These are phyloP conservation scores for Lecanicillium sp. DNA, from an alignment of 2,329 filamentous ascomycete species.

Conservation along the genomic window DNA sequence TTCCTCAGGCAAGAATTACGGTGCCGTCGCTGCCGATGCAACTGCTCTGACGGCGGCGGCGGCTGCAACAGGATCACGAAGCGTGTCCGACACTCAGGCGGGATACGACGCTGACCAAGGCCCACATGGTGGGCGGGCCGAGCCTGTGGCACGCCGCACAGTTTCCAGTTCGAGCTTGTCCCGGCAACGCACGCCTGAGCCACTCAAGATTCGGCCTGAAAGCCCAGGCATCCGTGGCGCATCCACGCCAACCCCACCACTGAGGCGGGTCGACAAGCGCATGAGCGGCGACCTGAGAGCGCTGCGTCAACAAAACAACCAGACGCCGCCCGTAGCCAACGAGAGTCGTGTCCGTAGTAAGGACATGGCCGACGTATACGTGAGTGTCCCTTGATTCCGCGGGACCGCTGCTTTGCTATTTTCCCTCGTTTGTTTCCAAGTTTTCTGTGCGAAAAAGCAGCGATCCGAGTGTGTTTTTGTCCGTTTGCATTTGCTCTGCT, in stretches of 20 bases:
- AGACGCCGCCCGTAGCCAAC: slow-evolving; percentile 65
- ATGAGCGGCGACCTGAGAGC: slow-evolving; percentile 64
- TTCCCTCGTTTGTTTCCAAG: slow-evolving; percentile 1
- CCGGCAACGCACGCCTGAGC: slow-evolving; percentile 44
- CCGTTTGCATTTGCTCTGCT: slow-evolving; percentile 2
- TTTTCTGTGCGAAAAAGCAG: neutral
- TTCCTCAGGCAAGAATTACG: slow-evolving; percentile 19
- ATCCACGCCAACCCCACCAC: slow-evolving; percentile 52
- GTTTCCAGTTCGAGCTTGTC: slow-evolving; percentile 47
- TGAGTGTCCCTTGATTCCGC: slow-evolving; percentile 47
- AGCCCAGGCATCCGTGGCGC: slow-evolving; percentile 51
- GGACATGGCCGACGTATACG: slow-evolving; percentile 90
- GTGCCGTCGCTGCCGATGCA: slow-evolving; percentile 13
- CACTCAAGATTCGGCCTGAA: slow-evolving; percentile 49
- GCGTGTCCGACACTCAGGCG: slow-evolving; percentile 28
- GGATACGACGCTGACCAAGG: neutral
- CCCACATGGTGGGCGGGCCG: slow-evolving; percentile 11
- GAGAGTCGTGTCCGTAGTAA: slow-evolving; percentile 77
- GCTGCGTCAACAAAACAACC: slow-evolving; percentile 28
- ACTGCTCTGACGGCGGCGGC: slow-evolving; percentile 7
- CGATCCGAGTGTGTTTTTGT: neutral
- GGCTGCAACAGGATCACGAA: slow-evolving; percentile 3
- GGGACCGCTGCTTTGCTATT: slow-evolving; percentile 5
- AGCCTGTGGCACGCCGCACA: slow-evolving; percentile 29
- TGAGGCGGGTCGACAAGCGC: slow-evolving; percentile 59